Percentiles rank a stretch among this genome's conserved stretches.
These are phyloP conservation scores for Colletotrichum sp. DNA, from an alignment of 2,329 filamentous ascomycete species.

Conservation along the genomic window DNA sequence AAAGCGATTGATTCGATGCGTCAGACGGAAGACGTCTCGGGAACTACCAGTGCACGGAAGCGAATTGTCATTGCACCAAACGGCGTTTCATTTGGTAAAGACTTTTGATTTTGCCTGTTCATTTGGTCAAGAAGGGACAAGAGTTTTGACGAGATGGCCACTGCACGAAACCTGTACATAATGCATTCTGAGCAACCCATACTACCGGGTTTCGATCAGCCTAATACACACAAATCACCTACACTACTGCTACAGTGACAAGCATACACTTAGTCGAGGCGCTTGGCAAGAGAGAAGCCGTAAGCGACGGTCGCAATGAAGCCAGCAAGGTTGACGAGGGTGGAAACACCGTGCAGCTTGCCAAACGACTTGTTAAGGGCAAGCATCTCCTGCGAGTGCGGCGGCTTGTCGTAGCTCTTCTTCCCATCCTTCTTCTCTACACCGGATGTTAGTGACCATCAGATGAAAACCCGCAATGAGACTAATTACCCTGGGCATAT, in stretches of 20 bases:
- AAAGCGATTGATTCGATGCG: not conserved
- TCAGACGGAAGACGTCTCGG: not conserved
- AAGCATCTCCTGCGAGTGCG: conserved; percentile 86
- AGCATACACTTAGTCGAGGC: conserved; percentile 49
- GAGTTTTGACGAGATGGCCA: not conserved
- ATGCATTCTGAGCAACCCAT: not conserved
- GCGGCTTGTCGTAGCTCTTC: conserved; percentile 78
- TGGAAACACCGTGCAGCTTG: conserved; percentile 81
- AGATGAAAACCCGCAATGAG: not conserved
- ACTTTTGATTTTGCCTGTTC: not conserved
- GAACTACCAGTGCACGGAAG: not conserved
- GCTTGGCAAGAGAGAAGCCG: conserved; percentile 74
- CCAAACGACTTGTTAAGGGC: conserved; percentile 80
- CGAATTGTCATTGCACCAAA: conserved; percentile 6
- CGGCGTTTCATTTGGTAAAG: conserved; percentile 14
- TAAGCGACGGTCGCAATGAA: conserved; percentile 77
- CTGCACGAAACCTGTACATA: not conserved
- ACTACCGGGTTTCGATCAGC: not conserved
- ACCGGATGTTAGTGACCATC: not conserved
- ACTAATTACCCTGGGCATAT: conserved; percentile 74
- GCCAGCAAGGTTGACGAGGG: conserved; percentile 76
- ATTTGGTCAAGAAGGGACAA: not conserved
- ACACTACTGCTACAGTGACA: not conserved
- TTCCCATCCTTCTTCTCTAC: conserved; percentile 87
- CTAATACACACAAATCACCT: not conserved